Conservation (phyloP, 805 yeast species). For the Metschnikowia baotianmanensis region DNA sequence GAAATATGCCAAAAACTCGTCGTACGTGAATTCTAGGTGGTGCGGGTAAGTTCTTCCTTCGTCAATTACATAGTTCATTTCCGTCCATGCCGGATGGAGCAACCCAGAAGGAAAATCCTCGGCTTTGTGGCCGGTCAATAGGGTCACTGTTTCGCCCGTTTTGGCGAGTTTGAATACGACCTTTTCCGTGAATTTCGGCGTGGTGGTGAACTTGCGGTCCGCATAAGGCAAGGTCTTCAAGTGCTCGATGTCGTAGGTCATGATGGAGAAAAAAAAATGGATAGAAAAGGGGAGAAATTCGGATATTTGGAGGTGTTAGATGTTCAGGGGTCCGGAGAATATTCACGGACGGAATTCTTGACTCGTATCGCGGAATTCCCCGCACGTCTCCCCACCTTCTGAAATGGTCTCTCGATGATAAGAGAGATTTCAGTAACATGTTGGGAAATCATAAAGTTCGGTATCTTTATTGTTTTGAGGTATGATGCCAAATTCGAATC, state of each 20-base stretch:
- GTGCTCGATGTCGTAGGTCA: constrained; percentile 11
- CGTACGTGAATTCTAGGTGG: constrained; percentile 35
- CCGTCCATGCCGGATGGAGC: constrained; percentile 43
- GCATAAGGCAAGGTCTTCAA: constrained; percentile 34
- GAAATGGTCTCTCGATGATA: no score
- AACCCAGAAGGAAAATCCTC: constrained; percentile 51
- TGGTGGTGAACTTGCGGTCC: constrained; percentile 22
- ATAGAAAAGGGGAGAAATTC: no score
- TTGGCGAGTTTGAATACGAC: constrained; percentile 42
- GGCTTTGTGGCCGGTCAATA: constrained; percentile 55
- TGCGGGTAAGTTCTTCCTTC: constrained; percentile 78
- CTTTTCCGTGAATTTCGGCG: constrained; percentile 35
- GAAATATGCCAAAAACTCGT: constrained; percentile 65
- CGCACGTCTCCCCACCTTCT: no score
- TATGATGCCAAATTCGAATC: no score
- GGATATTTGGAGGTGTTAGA: no score
- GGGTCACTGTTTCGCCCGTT: constrained; percentile 46
- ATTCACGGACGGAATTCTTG: no score
- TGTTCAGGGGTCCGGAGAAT: no score
- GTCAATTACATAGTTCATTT: constrained; percentile 64
- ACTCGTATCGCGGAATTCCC: no score
- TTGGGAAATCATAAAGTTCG: no score
- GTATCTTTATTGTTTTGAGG: no score
- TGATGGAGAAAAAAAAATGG: neutral
- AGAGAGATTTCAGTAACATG: no score